Evolutionary conservation across 495 filamentous ascomycete species (phyloP), one percentile per base, ranked within the genome.

Genomic region (Bryoglossum gracile): DNA sequence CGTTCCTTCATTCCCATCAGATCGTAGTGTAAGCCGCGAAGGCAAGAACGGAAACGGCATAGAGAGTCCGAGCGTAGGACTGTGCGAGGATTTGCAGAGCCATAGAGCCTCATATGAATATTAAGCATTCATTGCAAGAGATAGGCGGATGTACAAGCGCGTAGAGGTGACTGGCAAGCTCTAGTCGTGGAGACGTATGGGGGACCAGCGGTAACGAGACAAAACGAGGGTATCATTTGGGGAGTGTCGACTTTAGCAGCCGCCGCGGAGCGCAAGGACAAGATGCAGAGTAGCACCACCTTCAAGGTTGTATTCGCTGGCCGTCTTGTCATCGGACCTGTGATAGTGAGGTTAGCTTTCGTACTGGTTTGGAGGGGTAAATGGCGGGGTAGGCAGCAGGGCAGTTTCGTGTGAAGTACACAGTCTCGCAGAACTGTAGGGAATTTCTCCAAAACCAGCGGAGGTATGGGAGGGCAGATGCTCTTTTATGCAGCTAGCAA

Each of bases 231-330:
- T 32, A 32, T 32, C 28, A 32, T 32, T 6, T 6, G 28, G n/a
- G 8, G n/a, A 13, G 6, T 13, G 28, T 8, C n/a, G 28, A 8
- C 8, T 25, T 26, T 43, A 58, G 19, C 25, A 42, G 24, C 89
- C 92, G 25, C 92, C 92, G 55, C 92, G 76, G 34, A 98, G 80
- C 49, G 92, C 94, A 50, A 98, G 78, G 43, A 98, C 92, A 56
- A 98, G 72, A 76, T 98, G 92, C 55, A 98, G 76, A 28, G 91
- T 97, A 18, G 87, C 86, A 17, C 92, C 94, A 46, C 89, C 89
- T 65, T 94, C 88, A 32, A 98, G 86, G 41, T 76, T 76, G 63
- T 95, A 95, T 63, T 95, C 89, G 22, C 69, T 66, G 14, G 86
- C 89, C 39, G 81, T 87, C 68, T 88, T 91, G 58, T 94, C 91